Evolutionary conservation across 2,329 filamentous ascomycete genomes (phyloP).

Genomic region (Venturia asperata): DNA sequence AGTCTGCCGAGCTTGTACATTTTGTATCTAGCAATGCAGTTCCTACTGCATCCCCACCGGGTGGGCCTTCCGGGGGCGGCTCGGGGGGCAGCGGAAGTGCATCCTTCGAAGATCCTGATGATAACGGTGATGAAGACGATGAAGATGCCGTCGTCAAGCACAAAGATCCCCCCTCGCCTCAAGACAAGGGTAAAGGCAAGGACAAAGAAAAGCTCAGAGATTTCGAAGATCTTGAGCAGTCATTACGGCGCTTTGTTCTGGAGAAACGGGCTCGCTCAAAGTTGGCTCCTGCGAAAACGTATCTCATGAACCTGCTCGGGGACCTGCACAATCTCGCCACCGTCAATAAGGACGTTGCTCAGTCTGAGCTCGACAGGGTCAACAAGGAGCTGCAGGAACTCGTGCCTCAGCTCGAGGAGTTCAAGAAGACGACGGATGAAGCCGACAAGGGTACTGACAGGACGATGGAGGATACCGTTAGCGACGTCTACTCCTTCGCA

Average conservation of each 20-base stretch:
- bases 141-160: slow-evolving; percentile 51
- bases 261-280: slow-evolving; percentile 95
- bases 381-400: slow-evolving; percentile 71
- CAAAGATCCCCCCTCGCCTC: slow-evolving; percentile 38
- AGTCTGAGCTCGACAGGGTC: slow-evolving; percentile 77
- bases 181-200: slow-evolving; percentile 71
- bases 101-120: slow-evolving; percentile 26
- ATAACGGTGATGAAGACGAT: slow-evolving; percentile 40
- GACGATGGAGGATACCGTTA: slow-evolving; percentile 77
- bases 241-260: slow-evolving; percentile 83
- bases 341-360: slow-evolving; percentile 81
- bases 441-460: slow-evolving; percentile 74
- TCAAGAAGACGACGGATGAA: slow-evolving; percentile 69
- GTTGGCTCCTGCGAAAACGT: slow-evolving; percentile 89
- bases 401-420: slow-evolving; percentile 77
- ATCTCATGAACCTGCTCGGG: slow-evolving; percentile 84
- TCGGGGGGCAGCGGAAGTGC: slow-evolving; percentile 30
- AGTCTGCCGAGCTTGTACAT: slow-evolving; percentile 85
- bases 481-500: slow-evolving; percentile 78
- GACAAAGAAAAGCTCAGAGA: slow-evolving; percentile 74
- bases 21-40: slow-evolving; percentile 97
- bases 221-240: slow-evolving; percentile 83
- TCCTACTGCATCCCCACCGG: slow-evolving; percentile 58
- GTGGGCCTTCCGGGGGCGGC: slow-evolving; percentile 50
- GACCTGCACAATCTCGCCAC: slow-evolving; percentile 76